Base-by-base conservation (phyloP, 2,329 filamentous ascomycete species). In the Aspergillus sclerotialis region DNA sequence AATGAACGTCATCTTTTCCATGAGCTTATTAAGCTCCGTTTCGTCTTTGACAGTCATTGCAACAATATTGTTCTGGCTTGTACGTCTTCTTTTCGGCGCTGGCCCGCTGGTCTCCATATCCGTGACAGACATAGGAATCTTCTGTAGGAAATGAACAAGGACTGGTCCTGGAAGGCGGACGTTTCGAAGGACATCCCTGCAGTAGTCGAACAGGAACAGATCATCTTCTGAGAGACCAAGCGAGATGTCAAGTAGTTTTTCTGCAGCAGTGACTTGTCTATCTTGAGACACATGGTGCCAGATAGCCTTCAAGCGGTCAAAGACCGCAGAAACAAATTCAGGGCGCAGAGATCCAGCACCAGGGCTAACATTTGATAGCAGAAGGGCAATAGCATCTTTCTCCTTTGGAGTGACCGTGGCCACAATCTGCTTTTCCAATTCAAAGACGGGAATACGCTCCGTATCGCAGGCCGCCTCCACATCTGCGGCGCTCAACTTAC, bases 1-100 rank as follows among this genome's bases (percentile, higher is more conserved):
- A 8, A 95, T 84, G 52, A 94, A 80, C 0, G 89, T 94, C 35
- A 90, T 75, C 48, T 82, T 83, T 47, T 78, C 78, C 42, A 95
- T 72, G 5, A 81, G 74, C 30, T 73, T 71, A 44, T 75, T 76
- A 18, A 89, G 63, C 51, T 85, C 79, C 5, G 75, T 70, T 21
- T 78, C 76, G 36, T 80, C 74, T 43, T 80, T 76, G 10, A 73
- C 68, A 23, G 75, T 72, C 35, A 78, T 68, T 30, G 74, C 75
- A 35, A 77, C 73, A 45, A 76, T 73, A 44, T 84, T 82, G 11
- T 76, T 80, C 35, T 82, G 78, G 60, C 84, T 93, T 1, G 79
- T 86, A 36, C 87, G 76, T 51, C 87, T 78, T 42, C 86, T 74
- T 68, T 94, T 94, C 44, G 80, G 80, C 2, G 83, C 75, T 7